A percentile compares a stretch with the other conserved stretches of the same genome.
Conservation (phyloP, 805 yeast species). For the Suhomyces xylopsoci region DNA sequence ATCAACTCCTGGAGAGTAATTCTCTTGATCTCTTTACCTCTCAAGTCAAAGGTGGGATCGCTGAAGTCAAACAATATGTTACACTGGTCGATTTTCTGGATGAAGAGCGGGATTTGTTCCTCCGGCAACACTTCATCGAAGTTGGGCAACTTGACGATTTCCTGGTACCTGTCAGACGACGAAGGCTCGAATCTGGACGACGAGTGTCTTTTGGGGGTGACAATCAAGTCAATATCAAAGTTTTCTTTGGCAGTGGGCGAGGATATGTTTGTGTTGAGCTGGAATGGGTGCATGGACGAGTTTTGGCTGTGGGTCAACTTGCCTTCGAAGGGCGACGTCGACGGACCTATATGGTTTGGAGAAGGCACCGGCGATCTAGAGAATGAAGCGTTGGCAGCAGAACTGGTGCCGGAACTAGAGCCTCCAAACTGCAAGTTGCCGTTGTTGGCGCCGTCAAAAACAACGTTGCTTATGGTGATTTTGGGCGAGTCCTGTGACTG, state of each 20-base stretch:
- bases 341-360: constrained; percentile 6
- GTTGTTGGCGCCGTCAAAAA: constrained; percentile 7
- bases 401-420: not conserved
- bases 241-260: constrained; percentile 59
- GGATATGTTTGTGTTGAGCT: constrained; percentile 54
- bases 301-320: constrained; percentile 8
- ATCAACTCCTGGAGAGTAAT: constrained; percentile 84
- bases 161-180: constrained; percentile 40
- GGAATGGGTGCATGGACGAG: constrained; percentile 36
- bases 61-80: constrained; percentile 89
- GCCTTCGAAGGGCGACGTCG: constrained; percentile 9
- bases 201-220: constrained; percentile 81
- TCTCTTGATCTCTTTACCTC: constrained; percentile 90
- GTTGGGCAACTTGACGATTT: constrained; percentile 71
- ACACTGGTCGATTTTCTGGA: constrained; percentile 91
- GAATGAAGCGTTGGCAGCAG: constrained; percentile 9
- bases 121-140: constrained; percentile 84
- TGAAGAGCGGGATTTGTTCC: constrained; percentile 74
- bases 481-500: constrained; percentile 19
- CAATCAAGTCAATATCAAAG: constrained; percentile 75
- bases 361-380: constrained; percentile 24
- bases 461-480: constrained; percentile 17
- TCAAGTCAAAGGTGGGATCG: constrained; percentile 88
- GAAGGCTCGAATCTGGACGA: constrained; percentile 85
- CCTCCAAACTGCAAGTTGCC: not conserved